phyloP scores from a whole-genome alignment of 331 rosid species.

The Prunus yedoensis region DNA sequence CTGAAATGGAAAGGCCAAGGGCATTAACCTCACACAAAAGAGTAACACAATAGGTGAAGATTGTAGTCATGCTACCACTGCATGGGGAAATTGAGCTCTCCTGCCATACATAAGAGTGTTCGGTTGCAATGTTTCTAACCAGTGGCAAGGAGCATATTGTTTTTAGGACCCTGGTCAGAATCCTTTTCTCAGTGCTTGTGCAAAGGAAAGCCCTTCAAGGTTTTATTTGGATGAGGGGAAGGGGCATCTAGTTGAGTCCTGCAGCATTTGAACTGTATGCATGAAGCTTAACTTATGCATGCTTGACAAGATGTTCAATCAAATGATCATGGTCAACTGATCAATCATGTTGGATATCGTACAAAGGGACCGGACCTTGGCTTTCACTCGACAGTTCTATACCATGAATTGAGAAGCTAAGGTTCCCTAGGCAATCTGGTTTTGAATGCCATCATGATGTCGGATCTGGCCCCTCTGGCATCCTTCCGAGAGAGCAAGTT shows the following conservation, averaged over 20 bases:
- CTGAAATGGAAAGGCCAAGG: conserved; percentile 94
- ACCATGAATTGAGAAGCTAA: conserved; percentile 35
- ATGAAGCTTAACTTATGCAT: conserved; percentile 41
- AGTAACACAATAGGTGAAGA: conserved; percentile 60
- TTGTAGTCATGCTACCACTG: conserved; percentile 35
- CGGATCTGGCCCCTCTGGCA: conserved; percentile 35
- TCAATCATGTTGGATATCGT: conserved; percentile 22
- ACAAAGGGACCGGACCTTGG: conserved; percentile 32
- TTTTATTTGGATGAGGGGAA: conserved; percentile 36
- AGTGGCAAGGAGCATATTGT: conserved; percentile 23
- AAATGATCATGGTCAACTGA: conserved; percentile 32
- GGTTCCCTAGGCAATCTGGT: conserved; percentile 7
- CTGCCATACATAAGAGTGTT: conserved; percentile 37
- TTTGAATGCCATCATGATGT: conserved; percentile 6
- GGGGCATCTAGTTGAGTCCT: conserved; percentile 30
- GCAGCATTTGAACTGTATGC: conserved; percentile 32
- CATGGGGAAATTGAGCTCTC: conserved; percentile 40
- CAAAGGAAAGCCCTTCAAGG: too few species aligned
- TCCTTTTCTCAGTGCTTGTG: conserved; percentile 28
- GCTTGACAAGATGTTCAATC: conserved; percentile 41
- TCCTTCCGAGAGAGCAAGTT: conserved; percentile 29
- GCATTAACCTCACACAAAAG: conserved; percentile 62
- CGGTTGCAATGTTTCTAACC: conserved; percentile 32
- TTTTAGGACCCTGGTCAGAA: conserved; percentile 34
- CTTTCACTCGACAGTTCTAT: conserved; percentile 20